Evolutionary conservation across 2,329 filamentous ascomycete genomes (phyloP), one percentile per base, ranked within the genome.

Genomic region (Talaromyces sp.): DNA sequence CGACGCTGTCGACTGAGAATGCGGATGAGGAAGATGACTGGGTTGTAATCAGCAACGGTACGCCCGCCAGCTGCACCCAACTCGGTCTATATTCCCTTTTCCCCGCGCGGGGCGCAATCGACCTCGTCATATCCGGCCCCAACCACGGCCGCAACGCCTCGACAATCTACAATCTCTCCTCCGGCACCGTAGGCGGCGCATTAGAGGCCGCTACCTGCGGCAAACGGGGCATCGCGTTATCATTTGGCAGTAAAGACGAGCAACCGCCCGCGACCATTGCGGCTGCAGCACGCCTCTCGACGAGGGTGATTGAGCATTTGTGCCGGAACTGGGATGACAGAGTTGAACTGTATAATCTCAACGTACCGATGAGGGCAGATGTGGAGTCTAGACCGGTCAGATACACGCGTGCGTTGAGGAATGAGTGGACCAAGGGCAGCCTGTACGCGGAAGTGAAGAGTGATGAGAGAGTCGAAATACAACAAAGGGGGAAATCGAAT

Each of bases 61-160:
- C 89, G 1, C 90, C 90, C 0, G 90, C 90, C 4, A 88, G 84
- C 56, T 91, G 88, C 71, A 86, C 89, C 23, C 90, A 92, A 77
- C 89, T 93, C 68, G 90, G 89, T 6, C 79, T 92, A 40, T 86
- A 89, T 75, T 88, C 91, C 76, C 88, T 90, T 74, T 92, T 92
- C 77, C 75, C 83, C 40, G 83, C 89, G 67, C 82, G 83, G 37
- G 86, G 85, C 0, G 84, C 86, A 4, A 77, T 92, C 63, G 89
- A 93, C 73, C 80, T 92, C 1, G 89, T 93, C 1, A 83, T 92
- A 61, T 88, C 85, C 58, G 90, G 89, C 3, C 90, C 90, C 54
- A 93, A 93, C 73, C 92, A 91, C 72, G 90, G 90, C 18, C 82
- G 89, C 68, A 93, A 93, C 76, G 88, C 88, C 16, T 92, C 89